Conservation (phyloP, 306 rosid species). For the Cicer pinnatifidum region DNA sequence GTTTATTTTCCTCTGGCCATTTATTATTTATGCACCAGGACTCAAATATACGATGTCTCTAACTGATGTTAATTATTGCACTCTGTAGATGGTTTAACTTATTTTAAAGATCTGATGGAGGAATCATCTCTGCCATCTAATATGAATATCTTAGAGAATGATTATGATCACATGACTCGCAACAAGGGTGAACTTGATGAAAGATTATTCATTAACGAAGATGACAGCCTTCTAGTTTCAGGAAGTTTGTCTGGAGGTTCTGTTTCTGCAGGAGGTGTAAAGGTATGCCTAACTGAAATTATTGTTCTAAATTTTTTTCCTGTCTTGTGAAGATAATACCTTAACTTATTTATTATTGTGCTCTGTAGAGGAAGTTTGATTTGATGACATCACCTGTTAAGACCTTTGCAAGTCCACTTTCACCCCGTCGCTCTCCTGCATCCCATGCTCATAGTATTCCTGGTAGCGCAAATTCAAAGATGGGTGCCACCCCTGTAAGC, state of each 20-base stretch:
- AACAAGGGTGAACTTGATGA: slow-evolving; percentile 87
- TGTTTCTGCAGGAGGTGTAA: slow-evolving; percentile 61
- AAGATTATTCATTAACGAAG: slow-evolving; percentile 81
- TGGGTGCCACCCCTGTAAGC: slow-evolving; percentile 94
- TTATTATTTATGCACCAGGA: slow-evolving; percentile 25
- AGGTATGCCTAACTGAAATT: slow-evolving; percentile 60
- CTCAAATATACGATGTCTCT: background rate
- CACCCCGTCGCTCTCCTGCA: slow-evolving; percentile 88
- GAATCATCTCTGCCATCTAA: slow-evolving; percentile 63
- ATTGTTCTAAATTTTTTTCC: background rate
- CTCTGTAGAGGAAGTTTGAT: slow-evolving; percentile 77
- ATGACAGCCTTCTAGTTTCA: slow-evolving; percentile 86
- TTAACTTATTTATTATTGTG: slow-evolving; percentile 40
- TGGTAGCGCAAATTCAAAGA: slow-evolving; percentile 58
- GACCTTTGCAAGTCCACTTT: slow-evolving; percentile 76
- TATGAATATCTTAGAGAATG: slow-evolving; percentile 74
- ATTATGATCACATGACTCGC: slow-evolving; percentile 68
- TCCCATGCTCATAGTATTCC: slow-evolving; percentile 65
- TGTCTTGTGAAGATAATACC: slow-evolving; percentile 21
- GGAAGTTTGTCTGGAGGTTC: slow-evolving; percentile 79
- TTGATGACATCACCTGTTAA: slow-evolving; percentile 77
- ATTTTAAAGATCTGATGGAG: slow-evolving; percentile 81
- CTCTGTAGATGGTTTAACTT: slow-evolving; percentile 80
- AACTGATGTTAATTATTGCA: slow-evolving; percentile 35
- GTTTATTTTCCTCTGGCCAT: slow-evolving; percentile 46